phyloP scores from a whole-genome alignment of 78 protist species.

The Acrasis kona region DNA sequence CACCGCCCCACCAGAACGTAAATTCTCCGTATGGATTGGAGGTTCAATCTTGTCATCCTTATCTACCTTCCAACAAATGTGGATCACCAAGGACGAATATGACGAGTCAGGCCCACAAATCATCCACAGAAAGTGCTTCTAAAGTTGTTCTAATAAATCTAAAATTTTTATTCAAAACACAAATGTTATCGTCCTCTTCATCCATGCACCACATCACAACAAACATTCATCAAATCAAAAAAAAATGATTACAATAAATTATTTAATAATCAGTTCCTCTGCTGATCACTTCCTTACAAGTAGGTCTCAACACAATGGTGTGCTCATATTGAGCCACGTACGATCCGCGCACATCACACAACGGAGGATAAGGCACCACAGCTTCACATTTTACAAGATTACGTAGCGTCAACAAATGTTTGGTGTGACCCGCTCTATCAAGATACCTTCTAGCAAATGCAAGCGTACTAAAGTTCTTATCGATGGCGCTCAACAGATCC shows the following conservation, averaged over 20 bases:
- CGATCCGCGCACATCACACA: constrained; percentile 75
- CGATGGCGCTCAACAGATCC: constrained; percentile 65
- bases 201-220: no score
- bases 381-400: constrained; percentile 38
- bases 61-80: constrained; percentile 41
- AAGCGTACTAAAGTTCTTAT: constrained; percentile 85
- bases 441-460: constrained; percentile 90
- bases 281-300: constrained; percentile 84
- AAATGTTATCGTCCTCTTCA: no score
- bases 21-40: no score
- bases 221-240: no score
- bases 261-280: constrained; percentile 83
- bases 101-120: no score
- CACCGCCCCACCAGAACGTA: constrained; percentile 82
- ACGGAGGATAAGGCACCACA: constrained; percentile 83
- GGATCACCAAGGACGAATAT: no score
- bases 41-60: constrained; percentile 58
- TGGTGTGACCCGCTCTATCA: constrained; percentile 47
- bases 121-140: no score
- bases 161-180: no score
- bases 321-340: constrained; percentile 91
- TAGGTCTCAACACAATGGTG: constrained; percentile 77
- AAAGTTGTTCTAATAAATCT: no score
- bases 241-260: neutral
- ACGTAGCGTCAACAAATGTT: constrained; percentile 58